A percentile compares a stretch with the other conserved stretches of the same genome.
Conservation (phyloP, 371 early-diverging fungal genomes). For the Chytridium lagenaria region DNA sequence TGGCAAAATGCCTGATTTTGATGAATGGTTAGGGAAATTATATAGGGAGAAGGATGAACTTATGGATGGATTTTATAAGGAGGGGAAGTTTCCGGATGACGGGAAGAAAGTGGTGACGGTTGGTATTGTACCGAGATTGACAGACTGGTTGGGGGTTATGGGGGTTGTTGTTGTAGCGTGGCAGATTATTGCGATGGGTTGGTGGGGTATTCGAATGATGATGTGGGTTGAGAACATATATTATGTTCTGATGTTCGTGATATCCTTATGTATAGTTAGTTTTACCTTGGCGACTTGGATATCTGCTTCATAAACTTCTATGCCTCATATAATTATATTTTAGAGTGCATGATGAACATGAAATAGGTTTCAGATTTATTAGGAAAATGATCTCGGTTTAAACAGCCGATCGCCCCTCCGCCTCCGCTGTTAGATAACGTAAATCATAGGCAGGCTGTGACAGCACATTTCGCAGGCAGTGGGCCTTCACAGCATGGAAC, state of each 20-base stretch:
- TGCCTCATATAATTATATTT: too few relatives aligned
- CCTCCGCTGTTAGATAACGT: too few relatives aligned
- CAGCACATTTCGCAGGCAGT: too few relatives aligned
- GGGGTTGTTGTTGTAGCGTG: conserved; percentile 10
- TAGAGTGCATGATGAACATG: too few relatives aligned
- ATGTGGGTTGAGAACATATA: neutral
- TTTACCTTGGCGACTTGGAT: neutral
- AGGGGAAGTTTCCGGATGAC: conserved; percentile 66
- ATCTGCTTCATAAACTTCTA: too few relatives aligned
- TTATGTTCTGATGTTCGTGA: neutral
- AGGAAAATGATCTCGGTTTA: too few relatives aligned
- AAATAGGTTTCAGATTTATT: too few relatives aligned
- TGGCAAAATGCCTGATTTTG: conserved; percentile 65
- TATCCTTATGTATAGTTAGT: neutral
- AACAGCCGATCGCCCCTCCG: too few relatives aligned
- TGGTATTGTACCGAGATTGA: conserved; percentile 17
- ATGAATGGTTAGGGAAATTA: conserved; percentile 74
- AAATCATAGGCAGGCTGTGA: too few relatives aligned
- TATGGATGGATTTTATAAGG: conserved; percentile 78
- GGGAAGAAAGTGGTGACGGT: neutral
- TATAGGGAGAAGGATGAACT: conserved; percentile 87
- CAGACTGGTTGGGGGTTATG: conserved; percentile 2
- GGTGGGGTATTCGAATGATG: neutral
- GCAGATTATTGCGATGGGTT: conserved; percentile 5
- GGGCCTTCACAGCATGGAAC: too few relatives aligned